These are phyloP conservation scores for Fusarium sp. DNA, from an alignment of 2,329 filamentous ascomycete genomes.

Conservation along the genomic window DNA sequence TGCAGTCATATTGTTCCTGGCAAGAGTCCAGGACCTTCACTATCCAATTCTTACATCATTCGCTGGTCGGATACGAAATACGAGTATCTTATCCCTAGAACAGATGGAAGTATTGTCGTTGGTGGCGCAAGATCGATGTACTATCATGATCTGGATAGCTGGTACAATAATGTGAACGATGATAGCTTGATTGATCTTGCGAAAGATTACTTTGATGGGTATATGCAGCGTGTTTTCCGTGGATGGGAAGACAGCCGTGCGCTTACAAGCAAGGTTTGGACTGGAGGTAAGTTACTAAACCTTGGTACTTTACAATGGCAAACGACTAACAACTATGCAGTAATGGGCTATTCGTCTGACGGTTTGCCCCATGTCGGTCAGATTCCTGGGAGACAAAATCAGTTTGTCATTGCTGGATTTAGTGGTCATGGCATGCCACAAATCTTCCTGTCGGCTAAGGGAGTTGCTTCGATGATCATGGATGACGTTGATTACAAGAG, in stretches of 20 bases:
- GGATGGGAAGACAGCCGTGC: slow-evolving; percentile 61
- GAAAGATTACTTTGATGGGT: slow-evolving; percentile 55
- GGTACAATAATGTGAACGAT: slow-evolving; percentile 6
- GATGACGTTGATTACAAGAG: not conserved
- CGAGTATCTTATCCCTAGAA: slow-evolving; percentile 4
- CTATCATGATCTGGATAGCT: not conserved
- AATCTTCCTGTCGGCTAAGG: slow-evolving; percentile 29
- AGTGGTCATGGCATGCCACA: slow-evolving; percentile 60
- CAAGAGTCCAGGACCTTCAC: not conserved
- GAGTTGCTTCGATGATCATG: not conserved
- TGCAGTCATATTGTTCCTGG: slow-evolving; percentile 2
- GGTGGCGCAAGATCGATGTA: not conserved
- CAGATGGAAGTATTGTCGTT: not conserved
- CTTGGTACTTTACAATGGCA: not conserved
- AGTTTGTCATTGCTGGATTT: slow-evolving; percentile 5
- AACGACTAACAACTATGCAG: slow-evolving; percentile 25
- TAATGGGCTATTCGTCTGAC: slow-evolving; percentile 58
- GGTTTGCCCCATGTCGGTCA: slow-evolving; percentile 56
- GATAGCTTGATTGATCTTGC: not conserved
- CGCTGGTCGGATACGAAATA: slow-evolving; percentile 12
- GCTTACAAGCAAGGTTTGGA: slow-evolving; percentile 48
- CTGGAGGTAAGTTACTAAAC: slow-evolving; percentile 40
- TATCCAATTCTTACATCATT: not conserved
- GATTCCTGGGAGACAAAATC: slow-evolving; percentile 49
- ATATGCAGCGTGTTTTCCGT: slow-evolving; percentile 60